phyloP scores from a whole-genome alignment of 352 stramenopile genomes.

The Phytophthora capsici region DNA sequence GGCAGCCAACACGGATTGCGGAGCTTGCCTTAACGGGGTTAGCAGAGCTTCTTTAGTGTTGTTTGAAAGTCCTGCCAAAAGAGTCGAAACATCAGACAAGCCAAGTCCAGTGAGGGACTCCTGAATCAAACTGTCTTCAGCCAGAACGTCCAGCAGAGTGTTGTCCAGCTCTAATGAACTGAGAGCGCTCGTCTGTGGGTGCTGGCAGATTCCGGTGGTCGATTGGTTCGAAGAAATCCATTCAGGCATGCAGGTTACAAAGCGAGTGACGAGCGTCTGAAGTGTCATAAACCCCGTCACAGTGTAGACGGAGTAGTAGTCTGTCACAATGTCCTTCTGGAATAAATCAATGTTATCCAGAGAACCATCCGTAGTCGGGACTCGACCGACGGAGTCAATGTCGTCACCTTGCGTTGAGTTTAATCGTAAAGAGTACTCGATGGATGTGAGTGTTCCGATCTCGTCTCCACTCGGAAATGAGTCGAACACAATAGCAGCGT shows the following conservation, averaged over 20 bases:
- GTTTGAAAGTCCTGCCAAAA: constrained; percentile 21
- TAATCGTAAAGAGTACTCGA: constrained; percentile 58
- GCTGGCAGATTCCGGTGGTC: constrained; percentile 54
- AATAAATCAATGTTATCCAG: neutral
- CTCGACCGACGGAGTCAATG: constrained; percentile 18
- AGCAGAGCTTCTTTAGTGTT: constrained; percentile 30
- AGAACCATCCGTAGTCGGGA: constrained; percentile 31
- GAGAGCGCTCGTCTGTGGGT: constrained; percentile 32
- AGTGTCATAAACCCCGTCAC: neutral
- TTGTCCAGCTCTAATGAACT: constrained; percentile 30
- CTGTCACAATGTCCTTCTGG: neutral
- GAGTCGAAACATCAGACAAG: neutral
- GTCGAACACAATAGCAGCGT: constrained; percentile 61
- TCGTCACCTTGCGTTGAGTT: constrained; percentile 1
- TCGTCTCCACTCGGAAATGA: constrained; percentile 33
- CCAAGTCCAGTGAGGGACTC: constrained; percentile 19
- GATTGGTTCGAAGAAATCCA: constrained; percentile 46
- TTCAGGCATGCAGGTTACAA: constrained; percentile 36
- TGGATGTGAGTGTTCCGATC: constrained; percentile 47
- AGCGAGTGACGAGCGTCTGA: neutral
- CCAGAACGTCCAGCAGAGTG: constrained; percentile 35
- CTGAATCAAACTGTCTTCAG: constrained; percentile 45
- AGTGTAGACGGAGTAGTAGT: neutral
- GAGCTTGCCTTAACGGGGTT: constrained; percentile 41
- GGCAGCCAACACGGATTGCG: constrained; percentile 45